Base-by-base conservation (phyloP, 345 rosid species). In the Eutrema yunnanense region DNA sequence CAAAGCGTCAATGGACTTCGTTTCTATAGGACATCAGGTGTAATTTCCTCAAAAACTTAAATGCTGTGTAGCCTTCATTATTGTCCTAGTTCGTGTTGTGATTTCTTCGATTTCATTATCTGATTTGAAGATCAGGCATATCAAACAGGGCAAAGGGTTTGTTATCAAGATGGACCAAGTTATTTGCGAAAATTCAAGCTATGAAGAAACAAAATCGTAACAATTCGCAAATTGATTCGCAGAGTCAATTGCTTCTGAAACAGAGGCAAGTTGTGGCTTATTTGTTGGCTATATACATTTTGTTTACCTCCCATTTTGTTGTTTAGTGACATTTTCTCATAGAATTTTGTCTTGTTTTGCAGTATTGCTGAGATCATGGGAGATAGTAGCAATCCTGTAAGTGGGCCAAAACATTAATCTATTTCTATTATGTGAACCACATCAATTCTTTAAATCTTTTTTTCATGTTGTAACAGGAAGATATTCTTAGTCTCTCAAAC, bases 91-190 rank as follows among this genome's bases (percentile, higher is more conserved):
- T 53, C 65, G 0, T 73, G 51, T 78, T 78, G 53, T 72, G 81
- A 73, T 78, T 65, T 77, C 82, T 78, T 81, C 76, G 73, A 80
- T 86, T 93, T 89, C 86, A 87, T 83, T 80, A 86, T 87, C 94
- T 95, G 91, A 88, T 90, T 90, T 86, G 93, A 88, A 92, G 97
- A 87, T 95, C 96, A 95, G 99, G 90, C 85, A 88, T 95, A 86
- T 90, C 99, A 82, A 90, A 88, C 97, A 92, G 96, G 97, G 98
- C 99, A 68, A 90, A 86, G 79, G 68, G 83, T 73, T 85, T 95
- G 83, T 70, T 95, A 76, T 78, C 98, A 59, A 90, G 86, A 72
- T 95, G 98, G 99, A 90, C 96, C 83, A 95, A 87, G 81, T 70
- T 87, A 71, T 87, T 92, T 78, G 89, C 90, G 5, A 86, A 87